Evolutionary conservation across 2,329 filamentous ascomycete species (phyloP).

Genomic region (Fusarium coicis): DNA sequence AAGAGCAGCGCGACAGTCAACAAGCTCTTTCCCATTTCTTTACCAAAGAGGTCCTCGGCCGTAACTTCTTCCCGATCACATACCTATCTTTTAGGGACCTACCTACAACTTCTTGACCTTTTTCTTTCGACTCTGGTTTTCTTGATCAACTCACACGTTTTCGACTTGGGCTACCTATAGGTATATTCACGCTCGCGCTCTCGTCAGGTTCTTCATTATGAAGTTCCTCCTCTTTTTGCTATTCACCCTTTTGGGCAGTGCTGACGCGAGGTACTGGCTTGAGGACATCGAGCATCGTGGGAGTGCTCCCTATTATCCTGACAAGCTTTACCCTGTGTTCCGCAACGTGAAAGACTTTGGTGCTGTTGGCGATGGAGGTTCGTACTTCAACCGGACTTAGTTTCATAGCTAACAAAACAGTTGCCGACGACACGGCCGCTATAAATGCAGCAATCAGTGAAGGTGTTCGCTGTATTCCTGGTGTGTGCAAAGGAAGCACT

Average conservation of each 20-base stretch:
- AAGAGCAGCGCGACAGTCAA: conserved; percentile 3
- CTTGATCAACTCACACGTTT: neutral
- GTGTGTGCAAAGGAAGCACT: conserved; percentile 46
- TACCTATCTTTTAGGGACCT: neutral
- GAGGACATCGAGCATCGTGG: conserved; percentile 45
- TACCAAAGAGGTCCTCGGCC: neutral
- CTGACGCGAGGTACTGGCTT: conserved; percentile 41
- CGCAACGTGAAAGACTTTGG: conserved; percentile 48
- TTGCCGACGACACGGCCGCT: conserved; percentile 44
- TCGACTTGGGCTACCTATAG: neutral
- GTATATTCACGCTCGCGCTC: neutral
- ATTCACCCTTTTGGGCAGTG: conserved; percentile 16
- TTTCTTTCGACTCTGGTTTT: neutral
- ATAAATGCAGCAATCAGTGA: conserved; percentile 45
- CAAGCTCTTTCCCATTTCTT: conserved; percentile 6
- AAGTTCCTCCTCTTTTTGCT: conserved; percentile 24
- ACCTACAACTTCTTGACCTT: neutral
- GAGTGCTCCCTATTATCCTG: conserved; percentile 44
- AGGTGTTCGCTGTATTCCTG: conserved; percentile 38
- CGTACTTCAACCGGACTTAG: neutral
- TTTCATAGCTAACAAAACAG: conserved; percentile 11
- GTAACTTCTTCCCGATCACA: neutral
- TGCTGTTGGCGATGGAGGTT: conserved; percentile 46
- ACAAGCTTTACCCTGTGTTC: conserved; percentile 44
- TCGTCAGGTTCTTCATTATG: conserved; percentile 18